phyloP scores from a whole-genome alignment of 352 stramenopile species.

The Phytophthora kernoviae region DNA sequence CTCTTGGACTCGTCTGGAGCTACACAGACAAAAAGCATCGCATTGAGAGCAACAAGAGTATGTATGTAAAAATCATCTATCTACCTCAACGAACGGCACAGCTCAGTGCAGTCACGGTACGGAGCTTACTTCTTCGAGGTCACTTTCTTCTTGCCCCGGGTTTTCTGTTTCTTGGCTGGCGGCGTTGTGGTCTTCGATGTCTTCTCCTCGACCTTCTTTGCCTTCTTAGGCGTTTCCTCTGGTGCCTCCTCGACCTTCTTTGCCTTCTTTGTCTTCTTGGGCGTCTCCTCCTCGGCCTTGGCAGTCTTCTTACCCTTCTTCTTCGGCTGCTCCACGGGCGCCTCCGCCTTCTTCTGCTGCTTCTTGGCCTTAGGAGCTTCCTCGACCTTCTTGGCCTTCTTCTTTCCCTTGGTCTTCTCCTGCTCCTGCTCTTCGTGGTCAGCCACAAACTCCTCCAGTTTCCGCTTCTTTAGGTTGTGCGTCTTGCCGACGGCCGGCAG shows the following conservation, averaged over 20 bases:
- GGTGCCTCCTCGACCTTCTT: constrained; percentile 19
- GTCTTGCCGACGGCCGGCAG: constrained; percentile 61
- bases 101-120: constrained; percentile 9
- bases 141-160: constrained; percentile 29
- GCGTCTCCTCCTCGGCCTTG: constrained; percentile 21
- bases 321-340: constrained; percentile 19
- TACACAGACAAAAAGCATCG: constrained; percentile 1
- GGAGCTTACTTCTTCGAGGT: constrained; percentile 30
- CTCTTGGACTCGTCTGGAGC: constrained; percentile 1
- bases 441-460: constrained; percentile 56
- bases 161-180: constrained; percentile 31
- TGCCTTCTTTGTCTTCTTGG: constrained; percentile 27
- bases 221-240: constrained; percentile 13
- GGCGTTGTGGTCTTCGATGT: constrained; percentile 14
- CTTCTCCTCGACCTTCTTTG: constrained; percentile 12
- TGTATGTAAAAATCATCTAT: constrained; percentile 45
- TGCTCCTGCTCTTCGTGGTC: constrained; percentile 12
- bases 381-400: constrained; percentile 33
- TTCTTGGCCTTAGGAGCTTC: constrained; percentile 11
- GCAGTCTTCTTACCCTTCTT: constrained; percentile 15
- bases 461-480: constrained; percentile 63
- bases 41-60: constrained; percentile 21
- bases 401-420: constrained; percentile 27
- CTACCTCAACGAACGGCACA: constrained; percentile 18
- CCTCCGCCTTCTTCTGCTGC: constrained; percentile 9